phyloP scores from a whole-genome alignment of 163 green algal species.

The Chloromonas sp. region DNA sequence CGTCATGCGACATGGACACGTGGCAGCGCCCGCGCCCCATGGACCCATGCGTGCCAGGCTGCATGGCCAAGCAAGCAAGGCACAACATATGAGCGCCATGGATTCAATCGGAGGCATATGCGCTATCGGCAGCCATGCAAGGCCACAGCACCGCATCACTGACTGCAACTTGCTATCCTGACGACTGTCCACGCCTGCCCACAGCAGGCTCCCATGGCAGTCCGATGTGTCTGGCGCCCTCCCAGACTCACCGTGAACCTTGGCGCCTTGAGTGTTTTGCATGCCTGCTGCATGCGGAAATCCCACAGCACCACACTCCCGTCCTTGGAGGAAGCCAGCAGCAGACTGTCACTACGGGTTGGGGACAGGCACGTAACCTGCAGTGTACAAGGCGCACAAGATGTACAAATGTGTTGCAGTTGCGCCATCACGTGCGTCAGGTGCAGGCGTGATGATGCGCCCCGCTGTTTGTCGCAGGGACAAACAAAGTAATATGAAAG shows the following conservation, averaged over 20 bases:
- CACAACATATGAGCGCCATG: background rate
- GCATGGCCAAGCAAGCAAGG: background rate
- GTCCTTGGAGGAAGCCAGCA: conserved; percentile 36
- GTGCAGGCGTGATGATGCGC: too few species aligned
- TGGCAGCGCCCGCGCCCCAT: conserved; percentile 34
- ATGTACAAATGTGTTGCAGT: too few species aligned
- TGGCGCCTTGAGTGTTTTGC: conserved; percentile 14
- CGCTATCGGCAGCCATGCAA: background rate
- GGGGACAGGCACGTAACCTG: background rate
- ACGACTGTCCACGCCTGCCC: too few species aligned
- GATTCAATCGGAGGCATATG: background rate
- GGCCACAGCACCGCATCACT: background rate
- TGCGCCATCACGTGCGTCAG: too few species aligned
- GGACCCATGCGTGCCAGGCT: conserved; percentile 7
- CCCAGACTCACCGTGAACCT: conserved; percentile 17
- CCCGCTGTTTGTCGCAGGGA: too few species aligned
- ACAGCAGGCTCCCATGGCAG: too few species aligned
- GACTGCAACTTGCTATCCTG: too few species aligned
- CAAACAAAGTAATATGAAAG: too few species aligned
- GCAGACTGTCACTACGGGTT: conserved; percentile 11
- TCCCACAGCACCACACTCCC: conserved; percentile 39
- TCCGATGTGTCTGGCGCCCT: too few species aligned
- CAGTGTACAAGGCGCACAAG: background rate
- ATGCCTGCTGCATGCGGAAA: conserved; percentile 23
- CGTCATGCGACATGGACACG: conserved; percentile 32